These are phyloP conservation scores for Mycosphaerella arachidis DNA, from an alignment of 2,329 filamentous ascomycete species.

Conservation along the genomic window DNA sequence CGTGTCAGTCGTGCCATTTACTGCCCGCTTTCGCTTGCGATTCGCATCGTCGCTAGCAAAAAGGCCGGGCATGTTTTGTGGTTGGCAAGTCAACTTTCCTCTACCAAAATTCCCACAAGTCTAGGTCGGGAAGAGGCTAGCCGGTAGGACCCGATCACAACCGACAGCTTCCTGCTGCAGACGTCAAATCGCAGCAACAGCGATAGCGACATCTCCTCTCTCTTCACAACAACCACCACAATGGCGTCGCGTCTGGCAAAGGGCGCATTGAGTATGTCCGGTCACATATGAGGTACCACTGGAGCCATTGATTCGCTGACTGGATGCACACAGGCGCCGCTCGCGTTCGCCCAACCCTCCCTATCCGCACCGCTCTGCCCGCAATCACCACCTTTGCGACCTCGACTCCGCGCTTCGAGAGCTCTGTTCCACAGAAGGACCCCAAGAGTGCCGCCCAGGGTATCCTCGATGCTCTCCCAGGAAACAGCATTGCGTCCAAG, in stretches of 20 bases:
- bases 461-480: constrained; percentile 87
- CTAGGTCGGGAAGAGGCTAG: neutral
- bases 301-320: constrained; percentile 22
- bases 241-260: constrained; percentile 98
- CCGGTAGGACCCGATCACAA: neutral
- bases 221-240: constrained; percentile 52
- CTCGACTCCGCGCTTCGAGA: constrained; percentile 57
- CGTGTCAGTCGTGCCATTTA: constrained; percentile 20
- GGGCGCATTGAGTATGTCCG: constrained; percentile 81
- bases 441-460: constrained; percentile 97
- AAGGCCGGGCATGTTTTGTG: constrained; percentile 35
- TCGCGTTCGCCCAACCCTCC: constrained; percentile 68
- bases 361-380: constrained; percentile 69
- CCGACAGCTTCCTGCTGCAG: neutral
- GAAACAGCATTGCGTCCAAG: constrained; percentile 90
- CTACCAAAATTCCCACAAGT: neutral
- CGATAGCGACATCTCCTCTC: constrained; percentile 26
- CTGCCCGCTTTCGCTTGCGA: constrained; percentile 43
- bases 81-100: neutral
- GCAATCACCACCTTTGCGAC: constrained; percentile 66
- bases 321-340: constrained; percentile 60
- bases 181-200: neutral
- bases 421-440: constrained; percentile 70
- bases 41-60: constrained; percentile 26
- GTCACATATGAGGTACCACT: neutral